phyloP scores from a whole-genome alignment of 441 rosid species.

The Aleurites moluccanus region DNA sequence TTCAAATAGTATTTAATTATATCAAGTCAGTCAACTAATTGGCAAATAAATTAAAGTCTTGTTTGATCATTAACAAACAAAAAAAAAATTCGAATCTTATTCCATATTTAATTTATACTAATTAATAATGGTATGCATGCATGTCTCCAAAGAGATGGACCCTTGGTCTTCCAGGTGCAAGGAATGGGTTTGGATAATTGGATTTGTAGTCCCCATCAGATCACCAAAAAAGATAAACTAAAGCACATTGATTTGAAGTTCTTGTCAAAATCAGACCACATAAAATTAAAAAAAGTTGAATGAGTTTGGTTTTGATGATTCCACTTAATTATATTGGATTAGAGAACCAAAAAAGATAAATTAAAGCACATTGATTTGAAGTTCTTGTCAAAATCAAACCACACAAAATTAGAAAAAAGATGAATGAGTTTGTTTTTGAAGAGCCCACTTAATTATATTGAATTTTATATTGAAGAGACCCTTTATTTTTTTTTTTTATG shows the following conservation, averaged over 20 bases:
- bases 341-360: background rate
- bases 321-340: too few relatives aligned
- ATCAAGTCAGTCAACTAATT: too few relatives aligned
- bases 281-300: background rate
- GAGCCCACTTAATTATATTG: too few relatives aligned
- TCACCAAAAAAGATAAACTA: slow-evolving; percentile 14
- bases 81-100: background rate
- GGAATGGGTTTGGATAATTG: slow-evolving; percentile 25
- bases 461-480: too few relatives aligned
- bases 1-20: too few relatives aligned
- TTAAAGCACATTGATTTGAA: background rate
- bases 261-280: background rate
- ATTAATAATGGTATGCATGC: background rate
- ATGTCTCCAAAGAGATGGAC: background rate
- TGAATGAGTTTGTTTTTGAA: too few relatives aligned
- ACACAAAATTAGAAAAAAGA: background rate
- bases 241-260: background rate
- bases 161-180: slow-evolving; percentile 23
- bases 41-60: background rate
- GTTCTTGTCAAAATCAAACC: slow-evolving; percentile 6
- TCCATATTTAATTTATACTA: background rate
- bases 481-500: too few relatives aligned
- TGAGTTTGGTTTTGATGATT: too few relatives aligned
- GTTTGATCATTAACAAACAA: background rate
- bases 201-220: slow-evolving; percentile 39